A percentile compares a stretch with the other conserved stretches of the same genome.
Conservation (phyloP, 2,329 filamentous ascomycete genomes). For the Phialemonium atrogriseum region DNA sequence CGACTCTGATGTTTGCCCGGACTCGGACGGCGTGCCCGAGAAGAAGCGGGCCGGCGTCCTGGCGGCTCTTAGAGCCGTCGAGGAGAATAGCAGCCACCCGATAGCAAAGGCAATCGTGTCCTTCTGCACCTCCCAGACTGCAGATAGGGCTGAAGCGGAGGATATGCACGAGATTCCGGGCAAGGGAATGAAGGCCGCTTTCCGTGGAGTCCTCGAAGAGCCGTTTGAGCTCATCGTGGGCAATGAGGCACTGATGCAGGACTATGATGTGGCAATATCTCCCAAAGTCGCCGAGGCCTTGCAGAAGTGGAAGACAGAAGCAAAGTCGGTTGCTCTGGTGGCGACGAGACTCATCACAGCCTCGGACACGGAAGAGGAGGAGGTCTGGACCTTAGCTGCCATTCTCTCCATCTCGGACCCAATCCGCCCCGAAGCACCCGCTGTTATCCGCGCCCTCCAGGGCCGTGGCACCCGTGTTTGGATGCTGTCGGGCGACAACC, state of each 20-base stretch:
- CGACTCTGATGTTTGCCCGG: constrained; percentile 35
- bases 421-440: constrained; percentile 62
- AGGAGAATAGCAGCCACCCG: constrained; percentile 67
- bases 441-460: constrained; percentile 57
- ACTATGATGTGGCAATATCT: constrained; percentile 33
- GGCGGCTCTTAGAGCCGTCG: constrained; percentile 50
- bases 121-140: constrained; percentile 42
- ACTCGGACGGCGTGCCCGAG: constrained; percentile 13
- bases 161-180: constrained; percentile 61
- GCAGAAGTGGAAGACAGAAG: constrained; percentile 50
- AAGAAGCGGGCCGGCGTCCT: constrained; percentile 28
- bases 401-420: constrained; percentile 74
- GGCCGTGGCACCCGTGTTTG: constrained; percentile 64
- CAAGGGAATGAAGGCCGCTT: constrained; percentile 57
- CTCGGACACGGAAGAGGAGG: background rate
- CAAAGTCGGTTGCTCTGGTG: constrained; percentile 56
- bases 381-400: constrained; percentile 45
- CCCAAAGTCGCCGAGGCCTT: constrained; percentile 26
- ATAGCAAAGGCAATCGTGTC: constrained; percentile 62
- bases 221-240: constrained; percentile 54
- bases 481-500: constrained; percentile 91
- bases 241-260: constrained; percentile 61
- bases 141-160: constrained; percentile 22
- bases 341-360: constrained; percentile 29
- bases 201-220: constrained; percentile 21